Evolutionary conservation across 192 early-diverging fungal species (phyloP).

Genomic region (Coemansia sp.): DNA sequence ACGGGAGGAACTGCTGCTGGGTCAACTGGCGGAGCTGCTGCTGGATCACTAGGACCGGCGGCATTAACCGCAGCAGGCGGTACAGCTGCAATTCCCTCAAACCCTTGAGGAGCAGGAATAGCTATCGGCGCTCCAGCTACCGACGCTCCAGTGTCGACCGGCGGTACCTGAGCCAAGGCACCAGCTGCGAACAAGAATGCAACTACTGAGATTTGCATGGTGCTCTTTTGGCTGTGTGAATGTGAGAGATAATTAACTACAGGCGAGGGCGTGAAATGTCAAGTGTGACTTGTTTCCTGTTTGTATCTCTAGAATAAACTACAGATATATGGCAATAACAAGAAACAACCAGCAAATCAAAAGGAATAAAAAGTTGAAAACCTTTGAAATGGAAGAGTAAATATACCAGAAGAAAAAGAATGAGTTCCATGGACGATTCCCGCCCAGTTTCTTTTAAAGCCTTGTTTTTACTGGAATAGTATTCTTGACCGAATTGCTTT

Average conservation of each 20-base stretch:
- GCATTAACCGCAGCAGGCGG: neutral
- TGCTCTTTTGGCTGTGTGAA: neutral
- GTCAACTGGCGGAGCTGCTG: neutral
- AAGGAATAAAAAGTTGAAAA: neutral
- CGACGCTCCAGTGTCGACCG: neutral
- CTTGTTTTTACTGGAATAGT: neutral
- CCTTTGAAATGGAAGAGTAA: neutral
- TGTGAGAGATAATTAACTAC: neutral
- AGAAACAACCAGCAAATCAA: neutral
- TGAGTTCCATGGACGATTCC: neutral
- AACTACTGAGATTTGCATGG: constrained; percentile 29
- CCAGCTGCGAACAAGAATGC: constrained; percentile 26
- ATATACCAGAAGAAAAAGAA: neutral
- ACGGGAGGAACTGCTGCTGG: neutral
- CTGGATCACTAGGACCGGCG: neutral
- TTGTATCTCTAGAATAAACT: neutral
- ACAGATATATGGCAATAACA: neutral
- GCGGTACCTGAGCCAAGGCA: constrained; percentile 29
- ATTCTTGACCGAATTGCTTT: neutral
- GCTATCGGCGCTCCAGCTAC: neutral
- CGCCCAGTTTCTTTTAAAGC: neutral
- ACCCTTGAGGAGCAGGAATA: neutral
- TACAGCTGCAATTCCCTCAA: neutral
- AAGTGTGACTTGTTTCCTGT: neutral
- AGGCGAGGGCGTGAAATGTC: neutral